phyloP scores from a whole-genome alignment of 371 early-diverging fungal species.

The Vairimorpha apis region DNA sequence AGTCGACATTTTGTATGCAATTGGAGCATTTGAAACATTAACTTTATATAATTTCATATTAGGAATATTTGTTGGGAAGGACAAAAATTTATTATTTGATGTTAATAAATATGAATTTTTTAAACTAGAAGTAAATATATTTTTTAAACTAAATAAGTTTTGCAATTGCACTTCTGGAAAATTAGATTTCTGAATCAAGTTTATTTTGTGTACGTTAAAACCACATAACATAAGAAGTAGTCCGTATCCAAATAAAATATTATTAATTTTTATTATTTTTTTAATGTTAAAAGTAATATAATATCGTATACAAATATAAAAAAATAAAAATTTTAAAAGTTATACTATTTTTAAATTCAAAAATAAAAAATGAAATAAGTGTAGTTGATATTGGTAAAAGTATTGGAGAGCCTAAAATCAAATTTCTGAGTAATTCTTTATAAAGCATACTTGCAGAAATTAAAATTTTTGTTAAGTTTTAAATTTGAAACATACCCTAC shows the following conservation, averaged over 20 bases:
- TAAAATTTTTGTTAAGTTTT: neutral
- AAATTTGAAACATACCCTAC: neutral
- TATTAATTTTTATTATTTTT: neutral
- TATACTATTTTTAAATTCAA: neutral
- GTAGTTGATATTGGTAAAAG: neutral
- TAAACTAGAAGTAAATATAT: too few relatives aligned
- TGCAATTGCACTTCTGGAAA: too few relatives aligned
- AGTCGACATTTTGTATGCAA: too few relatives aligned
- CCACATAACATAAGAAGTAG: constrained; percentile 30
- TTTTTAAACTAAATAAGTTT: too few relatives aligned
- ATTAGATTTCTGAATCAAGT: too few relatives aligned
- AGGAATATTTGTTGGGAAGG: too few relatives aligned
- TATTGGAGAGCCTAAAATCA: neutral
- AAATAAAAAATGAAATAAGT: neutral
- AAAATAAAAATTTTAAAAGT: neutral
- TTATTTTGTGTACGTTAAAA: constrained; percentile 22
- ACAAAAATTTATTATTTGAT: too few relatives aligned
- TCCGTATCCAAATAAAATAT: constrained; percentile 12
- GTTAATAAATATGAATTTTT: too few relatives aligned
- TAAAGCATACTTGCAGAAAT: neutral
- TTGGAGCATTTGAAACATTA: too few relatives aligned
- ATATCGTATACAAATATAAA: neutral
- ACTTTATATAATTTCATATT: too few relatives aligned
- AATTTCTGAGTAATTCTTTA: neutral
- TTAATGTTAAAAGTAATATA: neutral